phyloP scores from a whole-genome alignment of 163 green algal genomes.

The Scenedesmus sp. region DNA sequence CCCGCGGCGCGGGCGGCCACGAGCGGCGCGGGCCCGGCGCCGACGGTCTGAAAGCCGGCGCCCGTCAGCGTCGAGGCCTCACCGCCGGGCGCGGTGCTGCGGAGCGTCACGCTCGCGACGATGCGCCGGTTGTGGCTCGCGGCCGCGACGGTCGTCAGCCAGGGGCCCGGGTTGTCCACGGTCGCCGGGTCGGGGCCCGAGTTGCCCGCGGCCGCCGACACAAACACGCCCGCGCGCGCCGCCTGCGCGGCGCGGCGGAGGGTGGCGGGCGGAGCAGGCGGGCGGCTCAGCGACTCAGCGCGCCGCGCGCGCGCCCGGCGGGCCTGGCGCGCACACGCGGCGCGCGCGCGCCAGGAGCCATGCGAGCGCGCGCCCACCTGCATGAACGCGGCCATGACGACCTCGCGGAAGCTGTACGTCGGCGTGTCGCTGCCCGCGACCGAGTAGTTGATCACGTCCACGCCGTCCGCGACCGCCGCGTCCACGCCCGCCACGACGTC shows the following conservation, averaged over 20 bases:
- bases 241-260: not conserved
- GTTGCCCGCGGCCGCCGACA: not conserved
- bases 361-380: not conserved
- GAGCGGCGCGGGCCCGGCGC: not conserved
- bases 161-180: not conserved
- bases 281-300: too few relatives aligned
- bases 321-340: not conserved
- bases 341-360: not conserved
- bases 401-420: too few relatives aligned
- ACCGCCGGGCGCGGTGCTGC: not conserved
- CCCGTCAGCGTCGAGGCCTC: too few relatives aligned
- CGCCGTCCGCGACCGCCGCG: not conserved
- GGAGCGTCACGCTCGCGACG: not conserved
- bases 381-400: too few relatives aligned
- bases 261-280: too few relatives aligned
- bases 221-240: not conserved
- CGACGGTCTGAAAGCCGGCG: not conserved
- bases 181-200: not conserved
- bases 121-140: not conserved
- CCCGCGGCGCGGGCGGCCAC: not conserved
- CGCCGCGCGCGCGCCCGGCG: not conserved
- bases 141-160: not conserved
- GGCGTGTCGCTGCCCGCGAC: too few relatives aligned
- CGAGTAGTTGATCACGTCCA: constrained; percentile 17
- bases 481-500: not conserved